Conservation (phyloP, 371 early-diverging fungal genomes). For the Dichotomocladium elegans region DNA sequence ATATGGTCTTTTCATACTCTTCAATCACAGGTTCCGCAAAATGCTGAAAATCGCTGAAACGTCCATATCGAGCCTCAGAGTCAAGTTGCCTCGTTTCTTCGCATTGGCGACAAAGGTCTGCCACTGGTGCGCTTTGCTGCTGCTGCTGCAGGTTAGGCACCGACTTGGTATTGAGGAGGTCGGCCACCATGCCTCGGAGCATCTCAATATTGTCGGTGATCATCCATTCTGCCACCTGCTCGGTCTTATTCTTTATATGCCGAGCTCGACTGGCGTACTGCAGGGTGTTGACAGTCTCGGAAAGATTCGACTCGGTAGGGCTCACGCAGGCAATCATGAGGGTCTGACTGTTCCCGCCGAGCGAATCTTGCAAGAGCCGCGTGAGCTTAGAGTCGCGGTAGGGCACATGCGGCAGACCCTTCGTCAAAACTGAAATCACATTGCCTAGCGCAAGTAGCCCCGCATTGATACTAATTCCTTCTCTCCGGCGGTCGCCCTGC, state of each 20-base stretch:
- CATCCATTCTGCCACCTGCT: conserved; percentile 61
- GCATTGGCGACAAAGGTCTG: conserved; percentile 12
- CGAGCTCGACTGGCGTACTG: conserved; percentile 89
- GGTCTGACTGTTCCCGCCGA: conserved; percentile 91
- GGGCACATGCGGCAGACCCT: conserved; percentile 73
- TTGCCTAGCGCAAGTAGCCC: conserved; percentile 98
- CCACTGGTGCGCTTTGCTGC: conserved; percentile 23
- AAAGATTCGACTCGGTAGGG: conserved; percentile 73
- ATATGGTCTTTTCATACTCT: conserved; percentile 61
- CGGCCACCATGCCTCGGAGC: conserved; percentile 51
- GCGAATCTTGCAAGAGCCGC: conserved; percentile 90
- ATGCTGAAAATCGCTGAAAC: conserved; percentile 41
- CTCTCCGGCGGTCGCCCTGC: conserved; percentile 91
- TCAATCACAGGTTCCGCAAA: conserved; percentile 65
- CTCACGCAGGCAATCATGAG: conserved; percentile 94
- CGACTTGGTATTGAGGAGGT: conserved; percentile 42
- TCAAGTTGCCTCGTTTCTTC: conserved; percentile 15
- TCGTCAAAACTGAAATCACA: conserved; percentile 93
- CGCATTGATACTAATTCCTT: conserved; percentile 98
- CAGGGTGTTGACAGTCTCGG: conserved; percentile 90
- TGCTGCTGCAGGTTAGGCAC: background rate
- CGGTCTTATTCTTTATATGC: conserved; percentile 79
- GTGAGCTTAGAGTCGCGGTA: conserved; percentile 99
- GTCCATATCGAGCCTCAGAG: background rate
- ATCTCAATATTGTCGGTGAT: conserved; percentile 54